phyloP scores from a whole-genome alignment of 1,139 yeast species.

The Meyerozyma elateridarum region DNA sequence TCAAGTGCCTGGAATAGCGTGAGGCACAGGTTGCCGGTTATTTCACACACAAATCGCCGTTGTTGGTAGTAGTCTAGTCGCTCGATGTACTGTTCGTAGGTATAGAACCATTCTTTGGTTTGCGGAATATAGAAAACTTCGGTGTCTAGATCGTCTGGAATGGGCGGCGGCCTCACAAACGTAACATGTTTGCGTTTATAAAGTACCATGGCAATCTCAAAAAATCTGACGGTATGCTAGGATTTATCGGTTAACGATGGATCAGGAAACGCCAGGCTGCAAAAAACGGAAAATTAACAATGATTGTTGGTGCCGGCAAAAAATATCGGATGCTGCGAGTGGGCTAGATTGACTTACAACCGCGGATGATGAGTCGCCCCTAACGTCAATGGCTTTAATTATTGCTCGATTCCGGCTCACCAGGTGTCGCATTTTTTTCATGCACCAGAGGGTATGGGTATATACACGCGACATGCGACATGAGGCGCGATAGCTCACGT shows the following conservation, averaged over 20 bases:
- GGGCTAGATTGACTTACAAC: no score
- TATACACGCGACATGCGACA: slow-evolving; percentile 5
- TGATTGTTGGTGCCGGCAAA: no score
- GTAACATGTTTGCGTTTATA: slow-evolving; percentile 69
- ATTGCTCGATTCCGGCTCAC: no score
- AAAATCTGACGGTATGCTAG: no score
- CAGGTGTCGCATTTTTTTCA: slow-evolving; percentile 5
- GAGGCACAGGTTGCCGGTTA: slow-evolving; percentile 88
- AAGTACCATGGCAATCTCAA: slow-evolving; percentile 67
- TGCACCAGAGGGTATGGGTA: slow-evolving; percentile 2
- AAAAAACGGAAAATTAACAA: no score
- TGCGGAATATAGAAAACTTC: slow-evolving; percentile 76
- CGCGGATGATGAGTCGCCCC: no score
- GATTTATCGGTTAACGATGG: no score
- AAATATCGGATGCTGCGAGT: no score
- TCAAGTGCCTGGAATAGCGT: slow-evolving; percentile 86
- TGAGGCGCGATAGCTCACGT: no score
- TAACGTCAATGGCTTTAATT: no score
- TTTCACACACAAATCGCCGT: slow-evolving; percentile 87
- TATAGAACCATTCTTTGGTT: slow-evolving; percentile 82
- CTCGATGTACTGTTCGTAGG: slow-evolving; percentile 68
- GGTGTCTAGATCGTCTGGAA: slow-evolving; percentile 49
- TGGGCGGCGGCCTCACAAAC: slow-evolving; percentile 48
- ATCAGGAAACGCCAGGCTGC: no score
- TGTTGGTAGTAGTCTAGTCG: slow-evolving; percentile 68